phyloP scores from a whole-genome alignment of 108 stramenopile species.

The Nitzschia inconspicua region DNA sequence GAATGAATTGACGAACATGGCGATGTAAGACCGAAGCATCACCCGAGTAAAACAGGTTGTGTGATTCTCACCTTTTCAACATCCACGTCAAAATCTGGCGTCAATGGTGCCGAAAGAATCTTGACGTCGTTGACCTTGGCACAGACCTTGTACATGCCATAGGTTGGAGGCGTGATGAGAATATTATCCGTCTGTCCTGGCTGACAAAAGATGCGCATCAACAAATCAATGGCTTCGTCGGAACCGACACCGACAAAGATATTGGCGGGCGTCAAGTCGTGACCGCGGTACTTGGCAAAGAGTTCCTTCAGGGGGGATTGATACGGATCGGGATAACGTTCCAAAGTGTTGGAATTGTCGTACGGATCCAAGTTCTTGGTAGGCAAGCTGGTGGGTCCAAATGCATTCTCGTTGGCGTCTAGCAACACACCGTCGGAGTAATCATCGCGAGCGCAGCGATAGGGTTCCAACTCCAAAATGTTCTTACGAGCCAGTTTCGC shows the following conservation, averaged over 20 bases:
- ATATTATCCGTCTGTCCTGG: slow-evolving; percentile 76
- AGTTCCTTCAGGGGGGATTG: slow-evolving; percentile 75
- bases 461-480: slow-evolving; percentile 86
- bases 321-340: slow-evolving; percentile 93
- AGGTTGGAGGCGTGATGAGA: slow-evolving; percentile 91
- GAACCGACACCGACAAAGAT: slow-evolving; percentile 95
- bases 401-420: slow-evolving; percentile 96
- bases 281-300: slow-evolving; percentile 61
- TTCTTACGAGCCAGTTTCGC: slow-evolving; percentile 84
- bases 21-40: not conserved
- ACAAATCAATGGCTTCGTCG: slow-evolving; percentile 96
- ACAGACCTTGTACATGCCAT: slow-evolving; percentile 98
- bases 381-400: slow-evolving; percentile 71
- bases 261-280: slow-evolving; percentile 68
- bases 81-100: slow-evolving; percentile 70
- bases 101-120: slow-evolving; percentile 71
- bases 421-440: slow-evolving; percentile 87
- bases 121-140: slow-evolving; percentile 92
- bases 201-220: slow-evolving; percentile 92
- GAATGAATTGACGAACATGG: not conserved
- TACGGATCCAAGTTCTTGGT: slow-evolving; percentile 58
- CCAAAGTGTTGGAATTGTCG: slow-evolving; percentile 57
- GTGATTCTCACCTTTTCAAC: slow-evolving; percentile 55
- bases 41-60: not conserved
- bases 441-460: slow-evolving; percentile 96